Conservation (phyloP, 2,329 filamentous ascomycete genomes). For the Apiospora koreana region DNA sequence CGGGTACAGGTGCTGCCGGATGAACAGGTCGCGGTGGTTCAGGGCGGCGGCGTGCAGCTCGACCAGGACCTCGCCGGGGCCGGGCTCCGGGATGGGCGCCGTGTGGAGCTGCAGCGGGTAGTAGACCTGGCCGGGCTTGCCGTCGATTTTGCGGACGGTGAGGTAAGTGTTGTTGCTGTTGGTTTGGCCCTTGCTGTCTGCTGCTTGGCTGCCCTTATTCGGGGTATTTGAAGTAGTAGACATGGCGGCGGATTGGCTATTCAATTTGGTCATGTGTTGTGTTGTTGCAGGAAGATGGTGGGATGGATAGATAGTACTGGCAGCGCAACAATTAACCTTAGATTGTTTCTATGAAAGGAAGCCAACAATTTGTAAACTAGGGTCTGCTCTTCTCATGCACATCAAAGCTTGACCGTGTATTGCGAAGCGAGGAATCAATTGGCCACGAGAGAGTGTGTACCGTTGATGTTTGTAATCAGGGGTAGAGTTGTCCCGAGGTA, state of each 20-base stretch:
- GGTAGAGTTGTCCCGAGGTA: background rate
- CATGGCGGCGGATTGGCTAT: background rate
- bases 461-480: background rate
- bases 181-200: background rate
- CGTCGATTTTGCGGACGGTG: constrained; percentile 68
- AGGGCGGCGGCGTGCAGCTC: constrained; percentile 78
- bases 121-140: constrained; percentile 87
- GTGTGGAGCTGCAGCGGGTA: constrained; percentile 70
- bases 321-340: too few relatives aligned
- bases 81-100: constrained; percentile 63
- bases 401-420: background rate
- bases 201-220: background rate
- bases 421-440: background rate
- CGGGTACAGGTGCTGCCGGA: constrained; percentile 90
- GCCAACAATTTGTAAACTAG: background rate
- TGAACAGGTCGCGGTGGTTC: constrained; percentile 95
- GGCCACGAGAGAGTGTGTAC: too few relatives aligned
- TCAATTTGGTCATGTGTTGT: too few relatives aligned
- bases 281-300: background rate
- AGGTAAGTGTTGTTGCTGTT: constrained; percentile 42
- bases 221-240: background rate
- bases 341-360: background rate
- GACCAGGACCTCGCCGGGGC: constrained; percentile 70
- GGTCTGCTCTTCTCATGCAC: background rate
- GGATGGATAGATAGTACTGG: background rate